phyloP scores from a whole-genome alignment of 2,329 filamentous ascomycete genomes.

The Aspergillaceae sp. region DNA sequence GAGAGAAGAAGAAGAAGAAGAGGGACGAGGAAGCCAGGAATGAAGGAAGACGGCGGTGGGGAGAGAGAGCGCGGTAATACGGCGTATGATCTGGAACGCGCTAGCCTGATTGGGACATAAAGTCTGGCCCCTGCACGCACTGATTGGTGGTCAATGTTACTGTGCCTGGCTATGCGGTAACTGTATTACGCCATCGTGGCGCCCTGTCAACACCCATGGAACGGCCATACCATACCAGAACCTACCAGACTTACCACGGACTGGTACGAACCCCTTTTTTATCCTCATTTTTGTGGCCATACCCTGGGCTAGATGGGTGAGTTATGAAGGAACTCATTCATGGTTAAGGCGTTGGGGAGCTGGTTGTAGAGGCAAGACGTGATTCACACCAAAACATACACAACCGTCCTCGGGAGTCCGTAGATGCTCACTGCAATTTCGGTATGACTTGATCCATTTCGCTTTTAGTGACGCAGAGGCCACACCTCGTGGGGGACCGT shows the following conservation, averaged over 20 bases:
- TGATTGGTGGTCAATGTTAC: constrained; percentile 7
- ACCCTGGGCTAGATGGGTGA: no score
- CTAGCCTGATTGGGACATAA: constrained; percentile 5
- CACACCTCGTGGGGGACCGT: background rate
- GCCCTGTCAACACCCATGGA: background rate
- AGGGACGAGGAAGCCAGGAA: constrained; percentile 2
- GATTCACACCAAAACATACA: no score
- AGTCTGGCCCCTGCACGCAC: background rate
- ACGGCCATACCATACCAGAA: background rate
- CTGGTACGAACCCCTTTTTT: background rate
- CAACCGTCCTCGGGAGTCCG: no score
- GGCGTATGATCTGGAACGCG: background rate
- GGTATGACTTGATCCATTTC: no score
- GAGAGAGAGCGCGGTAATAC: constrained; percentile 1
- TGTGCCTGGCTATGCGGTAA: constrained; percentile 20
- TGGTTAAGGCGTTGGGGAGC: no score
- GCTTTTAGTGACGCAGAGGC: background rate
- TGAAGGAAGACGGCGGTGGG: constrained; percentile 3
- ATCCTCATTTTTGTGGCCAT: background rate
- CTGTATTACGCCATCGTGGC: background rate
- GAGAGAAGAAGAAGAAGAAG: constrained; percentile 5
- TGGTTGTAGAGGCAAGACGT: no score
- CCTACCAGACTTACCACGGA: background rate
- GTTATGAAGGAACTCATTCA: no score
- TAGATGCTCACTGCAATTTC: no score